phyloP scores from a whole-genome alignment of 1,284 basidiomycete genomes.

The Moesziomyces globuligerus region DNA sequence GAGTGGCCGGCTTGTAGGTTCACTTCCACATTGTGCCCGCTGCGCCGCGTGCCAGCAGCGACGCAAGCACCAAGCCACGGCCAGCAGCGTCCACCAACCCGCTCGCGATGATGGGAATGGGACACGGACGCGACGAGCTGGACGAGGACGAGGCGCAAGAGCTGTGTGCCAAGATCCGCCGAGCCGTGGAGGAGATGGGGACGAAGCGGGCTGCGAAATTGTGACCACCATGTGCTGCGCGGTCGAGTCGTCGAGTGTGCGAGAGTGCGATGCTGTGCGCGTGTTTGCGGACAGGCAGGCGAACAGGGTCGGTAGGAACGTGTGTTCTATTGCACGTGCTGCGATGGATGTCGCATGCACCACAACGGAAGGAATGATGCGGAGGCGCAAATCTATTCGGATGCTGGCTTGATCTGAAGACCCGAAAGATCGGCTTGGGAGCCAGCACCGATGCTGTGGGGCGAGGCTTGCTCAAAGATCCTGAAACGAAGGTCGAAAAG shows the following conservation, averaged over 20 bases:
- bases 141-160: conserved; percentile 51
- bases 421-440: conserved; percentile 58
- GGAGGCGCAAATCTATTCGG: conserved; percentile 18
- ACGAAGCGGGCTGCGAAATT: conserved; percentile 18
- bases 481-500: conserved; percentile 18
- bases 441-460: conserved; percentile 51
- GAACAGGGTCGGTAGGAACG: neutral
- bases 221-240: conserved; percentile 6
- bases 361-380: conserved; percentile 1
- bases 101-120: conserved; percentile 31
- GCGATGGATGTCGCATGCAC: conserved; percentile 2
- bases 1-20: conserved; percentile 72
- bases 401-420: conserved; percentile 57
- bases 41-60: conserved; percentile 69
- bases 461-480: conserved; percentile 61
- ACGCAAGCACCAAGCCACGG: conserved; percentile 9
- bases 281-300: neutral
- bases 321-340: neutral
- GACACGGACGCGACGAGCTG: conserved; percentile 56
- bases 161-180: conserved; percentile 26
- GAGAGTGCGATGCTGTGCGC: conserved; percentile 12
- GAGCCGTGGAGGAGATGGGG: conserved; percentile 11
- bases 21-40: conserved; percentile 83
- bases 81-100: conserved; percentile 17
- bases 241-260: neutral